Evolutionary conservation across 192 early-diverging fungal genomes (phyloP).

Genomic region (Coemansia sp.): DNA sequence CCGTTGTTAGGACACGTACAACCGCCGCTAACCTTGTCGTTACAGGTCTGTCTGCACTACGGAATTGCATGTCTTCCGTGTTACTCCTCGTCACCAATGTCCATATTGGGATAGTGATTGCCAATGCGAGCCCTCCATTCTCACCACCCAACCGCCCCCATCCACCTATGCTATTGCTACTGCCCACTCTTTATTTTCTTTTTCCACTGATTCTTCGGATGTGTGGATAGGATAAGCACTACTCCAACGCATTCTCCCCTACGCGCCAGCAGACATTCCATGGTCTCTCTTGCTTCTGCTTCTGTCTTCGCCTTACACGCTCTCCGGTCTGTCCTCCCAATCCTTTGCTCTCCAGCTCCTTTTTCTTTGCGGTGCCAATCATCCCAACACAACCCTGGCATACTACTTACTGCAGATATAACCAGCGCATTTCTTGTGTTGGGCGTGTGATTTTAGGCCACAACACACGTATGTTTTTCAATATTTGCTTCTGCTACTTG

Average conservation of each 20-base stretch:
- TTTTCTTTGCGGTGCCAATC: neutral
- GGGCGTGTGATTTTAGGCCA: too few species aligned
- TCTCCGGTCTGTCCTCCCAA: neutral
- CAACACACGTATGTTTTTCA: too few species aligned
- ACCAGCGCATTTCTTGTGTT: too few species aligned
- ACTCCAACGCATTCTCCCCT: neutral
- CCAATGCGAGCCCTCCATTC: constrained; percentile 12
- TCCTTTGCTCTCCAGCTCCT: neutral
- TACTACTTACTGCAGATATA: too few species aligned
- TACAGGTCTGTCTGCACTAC: neutral
- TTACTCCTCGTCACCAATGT: constrained; percentile 9
- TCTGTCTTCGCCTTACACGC: neutral
- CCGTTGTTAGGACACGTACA: neutral
- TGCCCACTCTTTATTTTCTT: constrained; percentile 16
- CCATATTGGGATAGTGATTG: constrained; percentile 26
- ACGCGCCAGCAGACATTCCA: neutral
- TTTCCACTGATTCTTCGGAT: constrained; percentile 10
- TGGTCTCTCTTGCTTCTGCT: neutral
- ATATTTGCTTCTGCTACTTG: too few species aligned
- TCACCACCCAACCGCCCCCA: constrained; percentile 16
- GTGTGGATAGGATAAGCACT: constrained; percentile 5
- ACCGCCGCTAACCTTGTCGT: neutral
- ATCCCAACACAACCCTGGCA: too few species aligned
- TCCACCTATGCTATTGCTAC: constrained; percentile 18
- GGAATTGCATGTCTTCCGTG: constrained; percentile 1